Evolutionary conservation across 78 protist genomes (phyloP).

Genomic region (Dictyostelium firmibasis): DNA sequence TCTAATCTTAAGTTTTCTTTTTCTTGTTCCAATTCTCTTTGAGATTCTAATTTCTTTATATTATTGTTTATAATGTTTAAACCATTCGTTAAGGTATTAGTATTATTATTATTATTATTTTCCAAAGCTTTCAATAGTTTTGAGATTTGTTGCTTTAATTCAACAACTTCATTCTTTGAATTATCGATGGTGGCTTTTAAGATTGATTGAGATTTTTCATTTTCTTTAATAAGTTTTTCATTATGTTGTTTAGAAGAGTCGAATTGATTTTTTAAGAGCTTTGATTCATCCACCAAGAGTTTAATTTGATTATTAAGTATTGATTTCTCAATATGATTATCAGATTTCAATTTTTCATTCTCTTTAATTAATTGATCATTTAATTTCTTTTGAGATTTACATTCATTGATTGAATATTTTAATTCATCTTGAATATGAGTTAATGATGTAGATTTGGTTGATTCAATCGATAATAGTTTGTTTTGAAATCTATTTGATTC

Average conservation of each 20-base stretch:
- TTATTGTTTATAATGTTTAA: not conserved
- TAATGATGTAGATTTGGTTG: not conserved
- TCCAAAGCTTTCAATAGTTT: not conserved
- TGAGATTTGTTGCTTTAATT: not conserved
- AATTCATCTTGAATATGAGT: not conserved
- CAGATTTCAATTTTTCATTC: not conserved
- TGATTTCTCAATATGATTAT: not conserved
- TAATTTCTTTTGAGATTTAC: not conserved
- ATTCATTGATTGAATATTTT: not conserved
- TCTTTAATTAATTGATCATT: not conserved
- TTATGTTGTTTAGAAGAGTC: not conserved
- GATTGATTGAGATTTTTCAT: not conserved
- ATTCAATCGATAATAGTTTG: not conserved
- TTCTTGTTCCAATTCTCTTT: not conserved
- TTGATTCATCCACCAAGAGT: not conserved
- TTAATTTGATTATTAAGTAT: not conserved
- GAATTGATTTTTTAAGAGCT: not conserved
- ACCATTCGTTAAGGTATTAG: not conserved
- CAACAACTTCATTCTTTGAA: not conserved
- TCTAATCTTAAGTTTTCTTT: too few relatives aligned
- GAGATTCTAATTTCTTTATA: not conserved
- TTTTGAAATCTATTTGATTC: not conserved
- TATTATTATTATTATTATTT: not conserved
- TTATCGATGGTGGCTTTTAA: not conserved
- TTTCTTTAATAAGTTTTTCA: not conserved